Base-by-base conservation (phyloP, 768 basidiomycete genomes). In the Thelephora ganbajun region DNA sequence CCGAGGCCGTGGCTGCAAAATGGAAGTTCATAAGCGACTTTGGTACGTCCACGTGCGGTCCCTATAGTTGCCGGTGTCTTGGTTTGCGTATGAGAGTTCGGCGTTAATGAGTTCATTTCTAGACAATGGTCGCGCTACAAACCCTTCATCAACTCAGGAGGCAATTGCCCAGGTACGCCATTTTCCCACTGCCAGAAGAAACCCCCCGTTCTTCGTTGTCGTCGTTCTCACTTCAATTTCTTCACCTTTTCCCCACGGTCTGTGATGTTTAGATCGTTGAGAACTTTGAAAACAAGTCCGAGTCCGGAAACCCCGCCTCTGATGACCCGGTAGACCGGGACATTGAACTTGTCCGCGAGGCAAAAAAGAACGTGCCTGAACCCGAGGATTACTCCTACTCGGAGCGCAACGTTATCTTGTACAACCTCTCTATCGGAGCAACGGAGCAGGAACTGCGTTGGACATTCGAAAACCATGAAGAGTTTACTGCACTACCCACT, bases 361-460 rank as follows among this genome's bases (percentile, higher is more conserved):
- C 86, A 22, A 97, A 98, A 72, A 74, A 72, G 59, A 63, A 64
- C 16, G 59, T 69, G 1, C 58, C 68, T 0, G 71, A 79, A 5
- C 69, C 77, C 5, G 67, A 71, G 36, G 74, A 78, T 36, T 93
- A 77, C 65, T 70, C 61, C 18, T 99, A 86, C 63, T 79, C 81
- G 6, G 91, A 96, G 69, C 75, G 86, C 23, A 92, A 98, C 59
- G 77, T 97, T 34, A 84, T 96, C 53, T 69, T 98, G 9, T 99
- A 98, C 69, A 97, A 97, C 65, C 71, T 98, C 33, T 93, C 94
- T 34, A 66, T 98, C 49, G 96, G 96, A 11, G 96, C 93, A 19
- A 93, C 83, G 1, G 92, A 84, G 66, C 77, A 85, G 56, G 92
- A 99, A 49, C 74, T 97, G 5, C 79, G 90, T 53, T 91, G 89